Evolutionary conservation across 2,329 filamentous ascomycete species (phyloP).

Genomic region (Microdochium bolleyi): DNA sequence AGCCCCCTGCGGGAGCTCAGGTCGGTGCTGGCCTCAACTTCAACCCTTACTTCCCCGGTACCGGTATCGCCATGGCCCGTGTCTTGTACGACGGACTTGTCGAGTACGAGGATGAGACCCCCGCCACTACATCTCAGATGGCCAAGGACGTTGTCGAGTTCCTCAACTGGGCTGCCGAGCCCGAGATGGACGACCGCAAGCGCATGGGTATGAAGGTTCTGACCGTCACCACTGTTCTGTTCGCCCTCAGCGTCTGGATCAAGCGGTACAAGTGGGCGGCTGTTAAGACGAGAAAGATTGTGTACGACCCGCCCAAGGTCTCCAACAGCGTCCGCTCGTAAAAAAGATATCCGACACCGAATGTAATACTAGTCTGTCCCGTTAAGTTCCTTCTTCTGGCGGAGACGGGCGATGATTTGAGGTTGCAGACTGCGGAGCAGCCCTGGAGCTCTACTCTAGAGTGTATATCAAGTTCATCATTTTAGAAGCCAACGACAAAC

Average conservation of each 20-base stretch:
- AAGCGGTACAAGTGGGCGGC: constrained; percentile 99
- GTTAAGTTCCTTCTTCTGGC: constrained; percentile 19
- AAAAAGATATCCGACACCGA: constrained; percentile 10
- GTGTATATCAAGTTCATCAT: constrained; percentile 28
- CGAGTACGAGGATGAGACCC: constrained; percentile 95
- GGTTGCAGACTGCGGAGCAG: constrained; percentile 17
- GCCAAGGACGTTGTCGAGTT: constrained; percentile 99
- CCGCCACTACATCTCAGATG: constrained; percentile 96
- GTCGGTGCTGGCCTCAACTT: constrained; percentile 93
- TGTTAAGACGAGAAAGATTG: constrained; percentile 91
- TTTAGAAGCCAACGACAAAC: constrained; percentile 9
- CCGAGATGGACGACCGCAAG: constrained; percentile 99
- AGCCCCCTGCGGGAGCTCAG: constrained; percentile 80
- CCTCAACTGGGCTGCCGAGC: constrained; percentile 98
- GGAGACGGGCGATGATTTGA: constrained; percentile 9
- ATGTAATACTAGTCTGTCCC: constrained; percentile 22
- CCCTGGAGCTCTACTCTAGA: constrained; percentile 25
- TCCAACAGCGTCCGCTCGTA: constrained; percentile 39
- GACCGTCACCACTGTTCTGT: constrained; percentile 68
- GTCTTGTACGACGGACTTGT: constrained; percentile 96
- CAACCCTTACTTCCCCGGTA: constrained; percentile 99
- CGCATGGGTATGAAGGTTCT: constrained; percentile 99
- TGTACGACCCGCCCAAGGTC: constrained; percentile 69
- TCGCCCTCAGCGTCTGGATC: constrained; percentile 88
- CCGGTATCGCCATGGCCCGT: constrained; percentile 97